A percentile compares a stretch with the other conserved stretches of the same genome.
These are phyloP conservation scores for Carex arenaria DNA, from an alignment of 202 grass and related monocot genomes.

Conservation along the genomic window DNA sequence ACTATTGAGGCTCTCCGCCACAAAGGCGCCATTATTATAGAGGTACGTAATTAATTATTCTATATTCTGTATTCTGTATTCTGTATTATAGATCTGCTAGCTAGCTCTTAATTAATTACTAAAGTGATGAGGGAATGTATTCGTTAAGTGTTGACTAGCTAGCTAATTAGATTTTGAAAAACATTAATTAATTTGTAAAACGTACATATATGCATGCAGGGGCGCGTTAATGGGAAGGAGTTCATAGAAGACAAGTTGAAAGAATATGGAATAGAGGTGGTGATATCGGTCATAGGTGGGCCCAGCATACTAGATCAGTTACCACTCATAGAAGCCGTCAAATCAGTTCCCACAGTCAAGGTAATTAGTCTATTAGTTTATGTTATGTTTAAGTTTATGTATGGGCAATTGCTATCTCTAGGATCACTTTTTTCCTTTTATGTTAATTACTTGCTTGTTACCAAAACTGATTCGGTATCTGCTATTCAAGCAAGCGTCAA, in stretches of 20 bases:
- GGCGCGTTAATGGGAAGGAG: conserved; percentile 22
- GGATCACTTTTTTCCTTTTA: too few relatives aligned
- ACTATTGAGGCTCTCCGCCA: conserved; percentile 35
- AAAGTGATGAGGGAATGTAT: too few relatives aligned
- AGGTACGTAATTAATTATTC: conserved; percentile 29
- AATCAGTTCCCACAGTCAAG: conserved; percentile 45
- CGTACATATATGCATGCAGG: neutral
- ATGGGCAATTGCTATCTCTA: too few relatives aligned
- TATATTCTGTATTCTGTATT: too few relatives aligned
- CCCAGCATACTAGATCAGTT: conserved; percentile 55
- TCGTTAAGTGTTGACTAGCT: too few relatives aligned
- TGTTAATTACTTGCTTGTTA: neutral
- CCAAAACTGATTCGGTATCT: neutral
- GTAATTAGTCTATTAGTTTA: neutral
- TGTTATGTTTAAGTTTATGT: too few relatives aligned
- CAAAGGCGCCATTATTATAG: conserved; percentile 50
- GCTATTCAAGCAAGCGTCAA: neutral
- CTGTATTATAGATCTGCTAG: too few relatives aligned
- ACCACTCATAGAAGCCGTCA: conserved; percentile 45
- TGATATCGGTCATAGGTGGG: conserved; percentile 68
- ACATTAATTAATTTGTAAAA: too few relatives aligned
- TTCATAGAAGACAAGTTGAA: conserved; percentile 40
- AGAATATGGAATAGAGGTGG: conserved; percentile 42
- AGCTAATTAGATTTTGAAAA: too few relatives aligned
- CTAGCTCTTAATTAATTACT: too few relatives aligned